Conservation (phyloP, 768 basidiomycete genomes). For the Panellus pusillus region DNA sequence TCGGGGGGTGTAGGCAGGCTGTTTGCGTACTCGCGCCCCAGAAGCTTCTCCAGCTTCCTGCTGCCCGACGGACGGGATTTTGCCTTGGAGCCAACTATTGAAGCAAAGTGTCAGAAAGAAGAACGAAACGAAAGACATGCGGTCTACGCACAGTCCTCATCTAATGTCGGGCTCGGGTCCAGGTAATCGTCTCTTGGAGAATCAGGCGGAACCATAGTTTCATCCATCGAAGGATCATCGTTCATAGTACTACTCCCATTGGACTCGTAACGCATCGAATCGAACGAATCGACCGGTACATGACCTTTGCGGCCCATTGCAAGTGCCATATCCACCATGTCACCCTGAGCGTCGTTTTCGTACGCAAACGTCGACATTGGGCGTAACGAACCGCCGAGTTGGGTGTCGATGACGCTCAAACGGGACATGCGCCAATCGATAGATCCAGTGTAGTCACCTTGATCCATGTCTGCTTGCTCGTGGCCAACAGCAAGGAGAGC, state of each 20-base stretch:
- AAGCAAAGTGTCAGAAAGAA: slow-evolving; percentile 3
- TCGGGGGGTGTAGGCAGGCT: slow-evolving; percentile 26
- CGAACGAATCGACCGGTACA: slow-evolving; percentile 25
- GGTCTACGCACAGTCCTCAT: slow-evolving; percentile 39
- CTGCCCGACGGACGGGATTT: slow-evolving; percentile 38
- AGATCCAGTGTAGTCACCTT: slow-evolving; percentile 70
- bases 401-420: slow-evolving; percentile 57
- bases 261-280: slow-evolving; percentile 13
- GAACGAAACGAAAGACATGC: not conserved
- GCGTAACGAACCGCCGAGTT: slow-evolving; percentile 41
- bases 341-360: slow-evolving; percentile 43
- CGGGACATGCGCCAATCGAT: slow-evolving; percentile 80
- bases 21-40: slow-evolving; percentile 60
- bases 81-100: slow-evolving; percentile 19
- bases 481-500: slow-evolving; percentile 62
- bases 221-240: slow-evolving; percentile 21
- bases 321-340: slow-evolving; percentile 58
- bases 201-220: slow-evolving; percentile 13
- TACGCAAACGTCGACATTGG: slow-evolving; percentile 36
- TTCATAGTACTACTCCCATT: slow-evolving; percentile 6
- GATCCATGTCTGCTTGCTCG: slow-evolving; percentile 68
- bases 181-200: not conserved
- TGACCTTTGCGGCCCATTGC: slow-evolving; percentile 42
- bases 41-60: slow-evolving; percentile 64
- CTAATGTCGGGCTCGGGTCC: slow-evolving; percentile 6